Evolutionary conservation across 78 protist genomes (phyloP).

Genomic region (Dictyostelium purpureum): DNA sequence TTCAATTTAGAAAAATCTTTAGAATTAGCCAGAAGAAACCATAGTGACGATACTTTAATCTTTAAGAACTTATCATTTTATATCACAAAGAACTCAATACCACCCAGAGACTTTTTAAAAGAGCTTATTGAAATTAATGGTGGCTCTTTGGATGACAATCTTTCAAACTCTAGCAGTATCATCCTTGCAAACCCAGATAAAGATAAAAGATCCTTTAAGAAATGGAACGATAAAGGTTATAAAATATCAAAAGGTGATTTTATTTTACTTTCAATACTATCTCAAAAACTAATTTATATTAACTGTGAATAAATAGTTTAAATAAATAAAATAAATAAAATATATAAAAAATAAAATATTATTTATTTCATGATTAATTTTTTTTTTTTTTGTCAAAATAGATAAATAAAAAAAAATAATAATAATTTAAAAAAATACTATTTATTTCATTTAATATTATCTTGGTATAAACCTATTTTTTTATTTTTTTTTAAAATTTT

Average conservation of each 20-base stretch:
- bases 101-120: slow-evolving; percentile 11
- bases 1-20: slow-evolving; percentile 15
- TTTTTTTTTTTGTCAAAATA: too few species aligned
- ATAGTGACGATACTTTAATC: too few species aligned
- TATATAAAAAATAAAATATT: not conserved
- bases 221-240: not conserved
- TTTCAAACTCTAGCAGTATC: not conserved
- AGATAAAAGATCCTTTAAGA: slow-evolving; percentile 8
- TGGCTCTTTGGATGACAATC: slow-evolving; percentile 1
- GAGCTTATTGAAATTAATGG: not conserved
- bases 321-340: not conserved
- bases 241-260: slow-evolving; percentile 33
- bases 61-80: not conserved
- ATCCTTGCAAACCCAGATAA: slow-evolving; percentile 4
- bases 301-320: not conserved
- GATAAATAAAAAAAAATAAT: not conserved
- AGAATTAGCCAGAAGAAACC: not conserved
- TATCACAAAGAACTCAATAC: slow-evolving; percentile 2
- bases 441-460: not conserved
- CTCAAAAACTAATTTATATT: not conserved
- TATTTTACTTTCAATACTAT: slow-evolving; percentile 21
- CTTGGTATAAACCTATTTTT: not conserved
- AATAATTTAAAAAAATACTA: not conserved
- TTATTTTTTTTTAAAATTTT: too few species aligned
- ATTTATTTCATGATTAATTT: too few species aligned